phyloP scores from a whole-genome alignment of 495 filamentous ascomycete species.

The Thozetella sp. region DNA sequence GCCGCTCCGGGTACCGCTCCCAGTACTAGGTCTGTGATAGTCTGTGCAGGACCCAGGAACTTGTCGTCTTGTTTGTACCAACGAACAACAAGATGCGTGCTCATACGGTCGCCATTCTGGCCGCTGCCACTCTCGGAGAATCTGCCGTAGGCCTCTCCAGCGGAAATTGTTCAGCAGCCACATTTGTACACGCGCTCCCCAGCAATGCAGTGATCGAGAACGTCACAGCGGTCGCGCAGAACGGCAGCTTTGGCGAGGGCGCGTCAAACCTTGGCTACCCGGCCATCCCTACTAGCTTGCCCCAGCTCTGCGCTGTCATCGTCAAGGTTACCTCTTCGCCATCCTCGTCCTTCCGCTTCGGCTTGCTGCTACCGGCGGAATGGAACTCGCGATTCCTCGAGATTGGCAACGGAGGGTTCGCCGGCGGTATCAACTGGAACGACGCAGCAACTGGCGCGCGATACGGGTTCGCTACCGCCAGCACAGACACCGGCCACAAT shows the following conservation, averaged over 20 bases:
- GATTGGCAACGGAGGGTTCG: conserved; percentile 53
- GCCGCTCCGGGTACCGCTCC: no score
- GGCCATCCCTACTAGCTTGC: conserved; percentile 38
- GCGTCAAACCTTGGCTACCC: conserved; percentile 37
- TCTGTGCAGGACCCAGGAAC: no score
- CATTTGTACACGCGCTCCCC: no score
- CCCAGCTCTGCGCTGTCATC: conserved; percentile 47
- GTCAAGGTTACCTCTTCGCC: conserved; percentile 43
- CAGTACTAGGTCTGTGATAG: no score
- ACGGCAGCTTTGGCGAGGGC: conserved; percentile 31
- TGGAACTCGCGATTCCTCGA: conserved; percentile 54
- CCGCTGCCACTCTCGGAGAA: no score
- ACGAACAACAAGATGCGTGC: no score
- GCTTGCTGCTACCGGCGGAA: conserved; percentile 37
- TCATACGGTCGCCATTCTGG: no score
- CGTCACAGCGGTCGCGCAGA: conserved; percentile 16
- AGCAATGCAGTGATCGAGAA: no score
- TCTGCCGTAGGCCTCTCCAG: no score
- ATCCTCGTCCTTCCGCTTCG: conserved; percentile 40
- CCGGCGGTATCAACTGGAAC: conserved; percentile 54
- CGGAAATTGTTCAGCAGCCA: no score
- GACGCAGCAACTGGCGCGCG: conserved; percentile 47
- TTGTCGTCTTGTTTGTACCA: no score
- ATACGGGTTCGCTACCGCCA: conserved; percentile 53
- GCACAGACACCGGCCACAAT: conserved; percentile 60